Evolutionary conservation across 768 basidiomycete genomes (phyloP).

Genomic region (Pulveroboletus ravenelii): DNA sequence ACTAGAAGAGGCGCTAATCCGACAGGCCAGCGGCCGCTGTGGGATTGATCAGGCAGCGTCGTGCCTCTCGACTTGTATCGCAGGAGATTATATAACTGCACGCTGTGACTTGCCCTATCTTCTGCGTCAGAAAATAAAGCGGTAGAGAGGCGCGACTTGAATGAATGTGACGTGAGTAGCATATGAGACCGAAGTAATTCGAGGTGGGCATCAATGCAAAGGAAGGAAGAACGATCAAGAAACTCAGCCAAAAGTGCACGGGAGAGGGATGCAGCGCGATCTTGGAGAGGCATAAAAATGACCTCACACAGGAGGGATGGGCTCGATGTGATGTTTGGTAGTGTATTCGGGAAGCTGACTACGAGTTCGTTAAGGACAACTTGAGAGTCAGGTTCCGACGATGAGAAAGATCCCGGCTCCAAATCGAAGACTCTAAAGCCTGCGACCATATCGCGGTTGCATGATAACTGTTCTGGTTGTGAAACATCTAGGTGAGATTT

Average conservation of each 20-base stretch:
- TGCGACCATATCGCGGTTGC: slow-evolving; percentile 34
- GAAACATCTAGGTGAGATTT: neutral
- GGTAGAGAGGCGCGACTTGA: slow-evolving; percentile 60
- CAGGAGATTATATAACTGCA: slow-evolving; percentile 21
- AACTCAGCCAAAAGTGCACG: slow-evolving; percentile 62
- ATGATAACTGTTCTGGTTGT: neutral
- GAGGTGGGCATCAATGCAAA: slow-evolving; percentile 67
- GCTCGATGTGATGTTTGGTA: slow-evolving; percentile 64
- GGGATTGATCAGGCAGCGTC: slow-evolving; percentile 18
- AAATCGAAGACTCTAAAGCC: slow-evolving; percentile 59
- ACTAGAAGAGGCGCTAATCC: slow-evolving; percentile 73
- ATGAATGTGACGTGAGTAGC: slow-evolving; percentile 65
- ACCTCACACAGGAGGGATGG: slow-evolving; percentile 57
- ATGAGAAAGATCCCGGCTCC: slow-evolving; percentile 50
- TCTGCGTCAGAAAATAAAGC: slow-evolving; percentile 79
- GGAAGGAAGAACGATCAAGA: slow-evolving; percentile 55
- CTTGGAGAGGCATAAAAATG: slow-evolving; percentile 55
- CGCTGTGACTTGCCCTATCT: slow-evolving; percentile 37
- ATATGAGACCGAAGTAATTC: slow-evolving; percentile 70
- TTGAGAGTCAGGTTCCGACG: slow-evolving; percentile 17
- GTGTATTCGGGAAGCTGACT: slow-evolving; percentile 47
- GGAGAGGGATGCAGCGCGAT: slow-evolving; percentile 62
- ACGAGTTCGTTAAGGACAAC: slow-evolving; percentile 46
- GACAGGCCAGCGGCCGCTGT: slow-evolving; percentile 48
- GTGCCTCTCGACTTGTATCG: slow-evolving; percentile 16